Evolutionary conservation across 108 stramenopile species (phyloP).

Genomic region (Parmales sp.): DNA sequence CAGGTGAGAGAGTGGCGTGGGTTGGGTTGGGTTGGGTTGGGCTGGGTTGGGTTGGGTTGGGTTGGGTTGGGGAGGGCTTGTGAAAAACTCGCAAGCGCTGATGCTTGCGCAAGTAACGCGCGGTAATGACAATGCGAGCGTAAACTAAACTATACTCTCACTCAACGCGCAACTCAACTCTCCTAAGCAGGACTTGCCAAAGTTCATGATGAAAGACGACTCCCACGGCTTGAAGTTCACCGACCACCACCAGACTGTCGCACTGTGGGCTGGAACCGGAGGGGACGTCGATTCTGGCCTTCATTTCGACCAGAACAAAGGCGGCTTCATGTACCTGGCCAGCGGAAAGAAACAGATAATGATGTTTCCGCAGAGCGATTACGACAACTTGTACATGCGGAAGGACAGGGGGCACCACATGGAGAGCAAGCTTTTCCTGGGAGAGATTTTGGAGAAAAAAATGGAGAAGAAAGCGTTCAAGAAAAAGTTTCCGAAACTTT

Average conservation of each 20-base stretch:
- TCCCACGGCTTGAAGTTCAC: neutral
- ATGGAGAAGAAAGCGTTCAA: neutral
- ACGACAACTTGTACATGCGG: neutral
- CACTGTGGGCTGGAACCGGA: neutral
- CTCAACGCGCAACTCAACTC: too few species aligned
- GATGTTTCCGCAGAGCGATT: neutral
- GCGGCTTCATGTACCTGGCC: conserved; percentile 6
- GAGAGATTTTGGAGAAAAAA: neutral
- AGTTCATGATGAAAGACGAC: neutral
- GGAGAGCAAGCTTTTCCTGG: neutral
- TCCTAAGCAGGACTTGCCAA: neutral
- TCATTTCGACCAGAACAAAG: neutral
- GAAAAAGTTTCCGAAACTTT: neutral
- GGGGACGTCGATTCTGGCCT: conserved; percentile 3
- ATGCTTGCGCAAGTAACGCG: too few species aligned
- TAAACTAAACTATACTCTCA: too few species aligned
- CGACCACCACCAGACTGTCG: neutral
- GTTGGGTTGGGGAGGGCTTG: too few species aligned
- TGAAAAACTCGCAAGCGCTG: too few species aligned
- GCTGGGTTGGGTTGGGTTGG: too few species aligned
- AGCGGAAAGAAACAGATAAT: neutral
- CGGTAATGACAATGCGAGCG: too few species aligned
- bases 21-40: too few species aligned
- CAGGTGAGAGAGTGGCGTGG: too few species aligned
- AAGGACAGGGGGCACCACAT: neutral